Conservation (phyloP, 495 filamentous ascomycete genomes). For the Neurospora sp. region DNA sequence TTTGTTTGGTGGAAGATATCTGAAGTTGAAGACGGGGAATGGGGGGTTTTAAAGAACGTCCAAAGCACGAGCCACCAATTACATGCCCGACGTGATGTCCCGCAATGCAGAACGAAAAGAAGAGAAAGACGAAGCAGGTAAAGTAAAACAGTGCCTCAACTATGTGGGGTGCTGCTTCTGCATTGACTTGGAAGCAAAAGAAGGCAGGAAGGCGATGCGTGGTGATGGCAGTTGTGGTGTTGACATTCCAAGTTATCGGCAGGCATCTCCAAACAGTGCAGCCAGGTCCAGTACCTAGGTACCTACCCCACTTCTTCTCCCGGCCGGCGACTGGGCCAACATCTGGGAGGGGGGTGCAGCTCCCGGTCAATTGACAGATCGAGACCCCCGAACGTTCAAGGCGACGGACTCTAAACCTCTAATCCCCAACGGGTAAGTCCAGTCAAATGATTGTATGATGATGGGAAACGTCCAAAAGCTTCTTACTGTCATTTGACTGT, state of each 20-base stretch:
- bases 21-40: background rate
- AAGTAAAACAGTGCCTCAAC: background rate
- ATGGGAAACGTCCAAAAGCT: no score
- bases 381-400: no score
- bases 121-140: background rate
- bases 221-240: background rate
- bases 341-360: background rate
- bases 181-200: background rate
- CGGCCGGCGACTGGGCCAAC: no score
- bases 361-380: no score
- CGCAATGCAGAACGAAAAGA: background rate
- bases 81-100: background rate
- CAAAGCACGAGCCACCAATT: background rate
- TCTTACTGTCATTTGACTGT: no score
- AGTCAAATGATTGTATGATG: no score
- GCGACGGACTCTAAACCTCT: no score
- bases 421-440: no score
- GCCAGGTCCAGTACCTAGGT: background rate
- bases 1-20: background rate
- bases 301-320: background rate
- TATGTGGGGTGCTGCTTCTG: background rate
- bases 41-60: background rate
- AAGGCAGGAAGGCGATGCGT: background rate
- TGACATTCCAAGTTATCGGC: background rate
- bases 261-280: background rate